A percentile compares a stretch with the other conserved stretches of the same genome.
Conservation (phyloP, 495 filamentous ascomycete genomes). For the Penicillium canariense region DNA sequence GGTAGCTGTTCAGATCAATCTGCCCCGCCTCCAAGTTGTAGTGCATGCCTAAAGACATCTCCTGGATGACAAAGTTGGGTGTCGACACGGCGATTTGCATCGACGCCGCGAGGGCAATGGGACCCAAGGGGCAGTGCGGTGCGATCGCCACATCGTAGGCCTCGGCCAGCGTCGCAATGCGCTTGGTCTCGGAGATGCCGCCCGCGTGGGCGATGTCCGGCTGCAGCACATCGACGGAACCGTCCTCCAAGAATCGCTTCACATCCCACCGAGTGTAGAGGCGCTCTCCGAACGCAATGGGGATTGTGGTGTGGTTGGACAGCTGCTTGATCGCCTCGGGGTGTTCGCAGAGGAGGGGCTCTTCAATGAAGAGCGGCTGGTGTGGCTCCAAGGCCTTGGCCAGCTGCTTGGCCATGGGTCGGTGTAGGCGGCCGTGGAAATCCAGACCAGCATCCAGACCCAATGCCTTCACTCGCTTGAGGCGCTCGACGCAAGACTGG, state of each 20-base stretch:
- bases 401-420: constrained; percentile 82
- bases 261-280: constrained; percentile 76
- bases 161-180: constrained; percentile 73
- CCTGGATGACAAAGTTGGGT: constrained; percentile 77
- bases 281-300: constrained; percentile 76
- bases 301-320: constrained; percentile 57
- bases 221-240: constrained; percentile 71
- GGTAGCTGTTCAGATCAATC: constrained; percentile 66
- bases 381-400: constrained; percentile 69
- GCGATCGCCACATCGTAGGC: constrained; percentile 77
- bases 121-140: constrained; percentile 76
- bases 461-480: constrained; percentile 67
- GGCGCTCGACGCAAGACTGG: constrained; percentile 62
- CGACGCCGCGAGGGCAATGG: constrained; percentile 72
- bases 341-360: constrained; percentile 72
- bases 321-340: constrained; percentile 68
- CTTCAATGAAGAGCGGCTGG: constrained; percentile 74
- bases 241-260: constrained; percentile 68
- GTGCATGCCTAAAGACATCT: constrained; percentile 81
- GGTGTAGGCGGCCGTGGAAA: constrained; percentile 77
- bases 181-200: constrained; percentile 71
- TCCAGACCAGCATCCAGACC: constrained; percentile 75
- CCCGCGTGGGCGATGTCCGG: constrained; percentile 75
- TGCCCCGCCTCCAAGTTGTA: constrained; percentile 66
- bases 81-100: constrained; percentile 65